phyloP scores from a whole-genome alignment of 1,139 yeast species.

The Pneumocystis murina region DNA sequence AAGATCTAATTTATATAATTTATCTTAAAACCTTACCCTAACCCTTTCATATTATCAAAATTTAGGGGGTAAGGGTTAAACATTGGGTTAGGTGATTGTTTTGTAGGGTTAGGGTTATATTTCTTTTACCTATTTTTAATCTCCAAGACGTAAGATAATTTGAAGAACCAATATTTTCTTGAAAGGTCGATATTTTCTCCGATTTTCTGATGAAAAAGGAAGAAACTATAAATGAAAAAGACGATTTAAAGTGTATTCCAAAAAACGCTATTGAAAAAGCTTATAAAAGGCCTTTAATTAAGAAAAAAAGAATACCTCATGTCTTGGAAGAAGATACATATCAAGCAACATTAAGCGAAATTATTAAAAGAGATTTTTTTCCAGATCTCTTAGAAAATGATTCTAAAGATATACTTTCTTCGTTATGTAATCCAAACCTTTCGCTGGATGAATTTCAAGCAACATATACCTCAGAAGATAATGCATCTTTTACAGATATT shows the following conservation, averaged over 20 bases:
- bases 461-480: constrained; percentile 24
- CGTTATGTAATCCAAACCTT: background rate
- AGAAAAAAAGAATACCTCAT: background rate
- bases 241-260: background rate
- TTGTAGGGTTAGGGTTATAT: too few species aligned
- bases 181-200: too few species aligned
- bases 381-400: constrained; percentile 16
- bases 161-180: too few species aligned
- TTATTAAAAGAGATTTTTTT: constrained; percentile 23
- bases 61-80: too few species aligned
- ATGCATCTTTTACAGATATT: constrained; percentile 21
- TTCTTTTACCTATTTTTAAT: too few species aligned
- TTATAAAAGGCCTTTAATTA: background rate
- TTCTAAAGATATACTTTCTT: constrained; percentile 8
- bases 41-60: too few species aligned
- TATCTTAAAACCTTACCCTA: too few species aligned
- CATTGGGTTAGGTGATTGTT: too few species aligned
- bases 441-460: constrained; percentile 19
- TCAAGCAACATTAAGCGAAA: constrained; percentile 17
- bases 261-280: background rate
- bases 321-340: constrained; percentile 23
- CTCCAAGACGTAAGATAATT: too few species aligned
- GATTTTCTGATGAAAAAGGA: too few species aligned
- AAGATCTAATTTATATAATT: too few species aligned
- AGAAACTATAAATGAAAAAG: too few species aligned